Conservation (phyloP, 2,329 filamentous ascomycete genomes). For the Orbilia blumenaviensis region DNA sequence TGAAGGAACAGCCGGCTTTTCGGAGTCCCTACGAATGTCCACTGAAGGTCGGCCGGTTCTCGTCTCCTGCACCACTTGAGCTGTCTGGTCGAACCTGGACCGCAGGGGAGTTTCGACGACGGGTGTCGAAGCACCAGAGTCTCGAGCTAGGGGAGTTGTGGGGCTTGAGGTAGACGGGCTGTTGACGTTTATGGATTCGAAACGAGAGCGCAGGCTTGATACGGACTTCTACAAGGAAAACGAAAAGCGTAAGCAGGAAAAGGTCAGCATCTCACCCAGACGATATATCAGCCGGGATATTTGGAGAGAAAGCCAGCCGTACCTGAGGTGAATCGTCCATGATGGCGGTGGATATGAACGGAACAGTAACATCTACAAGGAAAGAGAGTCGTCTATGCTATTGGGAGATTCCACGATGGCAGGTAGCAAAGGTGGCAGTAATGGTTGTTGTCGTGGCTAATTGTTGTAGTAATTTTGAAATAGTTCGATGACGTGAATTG, state of each 20-base stretch:
- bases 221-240: constrained; percentile 70
- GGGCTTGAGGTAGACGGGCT: constrained; percentile 61
- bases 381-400: neutral
- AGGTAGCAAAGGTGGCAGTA: no score
- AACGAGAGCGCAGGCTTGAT: constrained; percentile 80
- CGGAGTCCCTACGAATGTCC: constrained; percentile 55
- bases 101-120: constrained; percentile 57
- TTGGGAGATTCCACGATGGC: neutral
- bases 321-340: constrained; percentile 54
- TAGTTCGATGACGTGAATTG: neutral
- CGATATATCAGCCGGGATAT: neutral
- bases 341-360: neutral
- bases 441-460: no score
- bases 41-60: constrained; percentile 57
- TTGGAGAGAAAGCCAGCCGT: neutral
- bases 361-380: constrained; percentile 42
- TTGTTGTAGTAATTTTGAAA: no score
- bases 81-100: constrained; percentile 57
- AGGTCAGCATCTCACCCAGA: constrained; percentile 10
- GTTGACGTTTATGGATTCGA: constrained; percentile 72
- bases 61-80: constrained; percentile 46
- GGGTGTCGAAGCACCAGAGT: constrained; percentile 61
- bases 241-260: neutral
- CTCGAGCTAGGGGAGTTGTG: constrained; percentile 49
- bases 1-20: constrained; percentile 36